Base-by-base conservation (phyloP, 768 basidiomycete genomes). In the Pisolithus orientalis region DNA sequence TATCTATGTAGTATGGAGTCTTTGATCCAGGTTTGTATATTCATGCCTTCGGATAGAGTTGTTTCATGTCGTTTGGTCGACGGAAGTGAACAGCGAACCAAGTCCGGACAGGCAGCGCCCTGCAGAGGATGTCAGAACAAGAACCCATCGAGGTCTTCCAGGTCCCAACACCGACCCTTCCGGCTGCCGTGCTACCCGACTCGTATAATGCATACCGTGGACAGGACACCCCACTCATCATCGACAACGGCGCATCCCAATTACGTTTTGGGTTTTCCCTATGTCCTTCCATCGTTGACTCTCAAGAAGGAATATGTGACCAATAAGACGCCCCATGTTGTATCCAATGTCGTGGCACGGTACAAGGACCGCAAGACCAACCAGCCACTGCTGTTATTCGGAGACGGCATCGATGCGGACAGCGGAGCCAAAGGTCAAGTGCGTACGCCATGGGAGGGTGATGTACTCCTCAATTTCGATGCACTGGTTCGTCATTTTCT, bases 381-480 rank as follows among this genome's bases (percentile, higher is more conserved):
- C 66, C 84, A 79, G 54, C 86, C 84, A 0, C 72, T 94, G n/a
- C 65, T 94, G 29, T 75, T 98, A 11, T 95, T 95, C 52, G 96
- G 96, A 0, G 83, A 87, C 31, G 92, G 83, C 10, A 82, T 91
- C 29, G 94, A 96, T 42, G 75, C 83, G 11, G 96, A 99, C 65
- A 87, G 86, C 39, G 87, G 84, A 10, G 86, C 90, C 53, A 80
- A 86, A 59, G 79, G 82, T 2, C 89, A 90, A 64, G 77, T 84
- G 6, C 84, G 82, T 61, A 83, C 82, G 0, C 85, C 95, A 50
- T 98, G 90, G 86, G 96, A 99, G 65, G 94, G 92, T 7, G 96
- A 98, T 63, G 83, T 96, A 21, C 67, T 97, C 44, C 76, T 92
- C 59, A 94, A 93, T 68, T 90, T 87, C 59, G 96, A 98, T 70